These are phyloP conservation scores for Penstemon davidsonii DNA, from an alignment of 257 asterid species.

Conservation along the genomic window DNA sequence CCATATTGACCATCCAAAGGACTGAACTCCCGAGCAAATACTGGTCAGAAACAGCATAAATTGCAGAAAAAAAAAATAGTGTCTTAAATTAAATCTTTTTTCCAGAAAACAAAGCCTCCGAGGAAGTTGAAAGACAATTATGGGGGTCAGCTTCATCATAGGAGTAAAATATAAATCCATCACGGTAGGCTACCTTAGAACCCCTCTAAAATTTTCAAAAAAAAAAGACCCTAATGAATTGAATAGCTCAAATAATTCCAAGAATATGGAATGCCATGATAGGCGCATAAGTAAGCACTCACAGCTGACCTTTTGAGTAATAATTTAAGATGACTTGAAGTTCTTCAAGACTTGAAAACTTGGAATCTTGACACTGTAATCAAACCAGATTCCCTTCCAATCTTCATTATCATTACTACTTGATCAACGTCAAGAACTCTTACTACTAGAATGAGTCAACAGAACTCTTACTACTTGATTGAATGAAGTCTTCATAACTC, in stretches of 20 bases:
- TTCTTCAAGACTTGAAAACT: slow-evolving; percentile 65
- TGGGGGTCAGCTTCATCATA: not conserved
- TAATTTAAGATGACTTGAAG: slow-evolving; percentile 49
- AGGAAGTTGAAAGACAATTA: not conserved
- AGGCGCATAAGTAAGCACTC: slow-evolving; percentile 80
- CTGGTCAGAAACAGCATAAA: not conserved
- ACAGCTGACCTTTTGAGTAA: slow-evolving; percentile 71
- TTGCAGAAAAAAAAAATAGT: not conserved
- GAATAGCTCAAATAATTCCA: slow-evolving; percentile 33
- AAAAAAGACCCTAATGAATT: slow-evolving; percentile 17
- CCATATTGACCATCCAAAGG: not conserved
- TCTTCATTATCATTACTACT: slow-evolving; percentile 81
- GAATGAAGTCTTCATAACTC: slow-evolving; percentile 58
- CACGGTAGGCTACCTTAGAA: slow-evolving; percentile 10
- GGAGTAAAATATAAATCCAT: not conserved
- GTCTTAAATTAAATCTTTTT: not conserved
- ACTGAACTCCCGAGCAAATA: not conserved
- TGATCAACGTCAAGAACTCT: slow-evolving; percentile 65
- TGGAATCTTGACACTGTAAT: slow-evolving; percentile 77
- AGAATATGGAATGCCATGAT: slow-evolving; percentile 50
- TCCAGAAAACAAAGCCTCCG: not conserved
- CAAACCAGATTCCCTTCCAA: slow-evolving; percentile 76
- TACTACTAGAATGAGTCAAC: slow-evolving; percentile 60
- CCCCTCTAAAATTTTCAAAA: slow-evolving; percentile 19
- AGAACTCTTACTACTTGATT: slow-evolving; percentile 60